A percentile compares a stretch with the other conserved stretches of the same genome.
phyloP scores from a whole-genome alignment of 176 grass and related monocot genomes.

The Ensete glaucum region DNA sequence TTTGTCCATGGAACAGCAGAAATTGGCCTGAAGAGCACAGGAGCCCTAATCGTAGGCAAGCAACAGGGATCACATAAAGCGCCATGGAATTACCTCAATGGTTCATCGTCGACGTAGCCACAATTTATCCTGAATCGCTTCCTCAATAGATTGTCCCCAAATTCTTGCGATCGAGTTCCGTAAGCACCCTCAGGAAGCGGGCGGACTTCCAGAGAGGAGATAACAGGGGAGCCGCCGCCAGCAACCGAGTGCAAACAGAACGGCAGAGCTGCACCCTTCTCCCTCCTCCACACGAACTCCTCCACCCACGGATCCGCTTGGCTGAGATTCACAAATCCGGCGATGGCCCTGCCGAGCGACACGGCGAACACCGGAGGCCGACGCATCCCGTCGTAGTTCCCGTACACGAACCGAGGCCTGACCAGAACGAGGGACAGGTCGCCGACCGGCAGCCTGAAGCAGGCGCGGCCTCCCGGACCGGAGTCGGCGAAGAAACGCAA shows the following conservation, averaged over 20 bases:
- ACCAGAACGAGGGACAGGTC: conserved; percentile 23
- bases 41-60: neutral
- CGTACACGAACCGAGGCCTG: conserved; percentile 23
- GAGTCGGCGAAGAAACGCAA: conserved; percentile 26
- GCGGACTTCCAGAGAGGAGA: conserved; percentile 31
- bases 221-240: conserved; percentile 23
- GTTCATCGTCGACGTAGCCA: conserved; percentile 18
- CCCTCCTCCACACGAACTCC: conserved; percentile 27
- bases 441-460: conserved; percentile 21
- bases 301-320: conserved; percentile 27
- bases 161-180: conserved; percentile 5
- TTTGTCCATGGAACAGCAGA: neutral
- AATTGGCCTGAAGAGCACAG: neutral
- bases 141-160: conserved; percentile 14
- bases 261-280: conserved; percentile 10
- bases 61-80: neutral
- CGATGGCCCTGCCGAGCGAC: conserved; percentile 23
- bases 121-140: conserved; percentile 35
- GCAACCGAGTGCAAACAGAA: conserved; percentile 28
- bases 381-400: conserved; percentile 25
- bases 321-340: conserved; percentile 27
- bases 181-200: conserved; percentile 33
- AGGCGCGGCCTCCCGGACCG: neutral
- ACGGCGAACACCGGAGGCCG: conserved; percentile 24
- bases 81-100: conserved; percentile 21